These are phyloP conservation scores for Wallacemonas sp. DNA, from an alignment of 208 protist genomes.

Conservation along the genomic window DNA sequence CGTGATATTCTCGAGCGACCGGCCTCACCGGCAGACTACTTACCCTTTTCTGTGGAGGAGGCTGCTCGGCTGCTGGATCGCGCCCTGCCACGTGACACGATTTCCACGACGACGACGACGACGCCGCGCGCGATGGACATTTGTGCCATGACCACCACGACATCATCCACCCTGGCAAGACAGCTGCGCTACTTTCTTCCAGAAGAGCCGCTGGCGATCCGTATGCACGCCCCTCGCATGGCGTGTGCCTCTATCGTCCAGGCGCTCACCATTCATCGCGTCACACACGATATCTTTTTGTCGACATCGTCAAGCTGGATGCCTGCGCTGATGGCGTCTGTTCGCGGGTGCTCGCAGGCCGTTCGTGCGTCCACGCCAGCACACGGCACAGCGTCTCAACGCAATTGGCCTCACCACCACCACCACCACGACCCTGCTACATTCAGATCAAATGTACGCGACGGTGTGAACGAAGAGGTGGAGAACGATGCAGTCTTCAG, in stretches of 20 bases:
- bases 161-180: background rate
- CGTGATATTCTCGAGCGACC: conserved; percentile 41
- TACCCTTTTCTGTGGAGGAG: background rate
- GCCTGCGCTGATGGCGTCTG: conserved; percentile 25
- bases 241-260: conserved; percentile 56
- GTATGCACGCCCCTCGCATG: conserved; percentile 4
- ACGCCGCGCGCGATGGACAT: no score
- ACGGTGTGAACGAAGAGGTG: background rate
- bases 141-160: background rate
- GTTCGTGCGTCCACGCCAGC: conserved; percentile 23
- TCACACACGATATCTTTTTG: conserved; percentile 49
- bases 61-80: background rate
- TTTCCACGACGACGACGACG: background rate
- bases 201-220: conserved; percentile 7
- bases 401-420: no score
- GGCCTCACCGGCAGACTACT: background rate
- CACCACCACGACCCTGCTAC: no score
- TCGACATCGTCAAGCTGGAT: conserved; percentile 33
- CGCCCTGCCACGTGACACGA: background rate
- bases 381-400: no score
- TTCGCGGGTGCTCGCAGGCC: conserved; percentile 33
- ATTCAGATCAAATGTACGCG: no score
- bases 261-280: conserved; percentile 81
- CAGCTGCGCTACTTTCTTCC: background rate
- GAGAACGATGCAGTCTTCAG: background rate